Evolutionary conservation across 2,329 filamentous ascomycete species (phyloP), one percentile per base, ranked within the genome.

Genomic region (Periconia sp.): DNA sequence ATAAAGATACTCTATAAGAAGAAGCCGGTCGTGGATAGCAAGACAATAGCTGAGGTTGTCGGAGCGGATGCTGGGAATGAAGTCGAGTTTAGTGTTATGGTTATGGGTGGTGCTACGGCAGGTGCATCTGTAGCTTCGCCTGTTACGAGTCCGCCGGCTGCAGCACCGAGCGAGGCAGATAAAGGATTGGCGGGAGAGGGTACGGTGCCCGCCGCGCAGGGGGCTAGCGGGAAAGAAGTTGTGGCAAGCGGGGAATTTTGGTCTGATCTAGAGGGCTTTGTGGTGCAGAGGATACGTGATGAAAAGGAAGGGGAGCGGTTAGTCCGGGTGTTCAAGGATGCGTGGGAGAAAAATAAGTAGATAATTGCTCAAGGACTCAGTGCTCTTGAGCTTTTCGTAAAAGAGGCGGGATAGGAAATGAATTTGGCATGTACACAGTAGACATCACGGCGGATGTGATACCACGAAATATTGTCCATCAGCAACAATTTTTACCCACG

Each of bases 1-100:
- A 83, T 97, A 66, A 91, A 92, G 74, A 73, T 99, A 8, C 74
- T 99, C 49, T 82, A 87, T 65, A 88, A 88, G 70, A 95, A 94
- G 76, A 95, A 96, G 71, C 92, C 92, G 0, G 82, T 90, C 0
- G 66, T 80, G 0, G 90, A 95, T 61, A 83, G 79, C 54, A 94
- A 92, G 74, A 84, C 87, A 1, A 72, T 96, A 5, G 82, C 82
- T 43, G 92, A 96, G 44, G 65, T 95, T 1, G 56, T 92, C 1
- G 70, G 77, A 0, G 77, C 80, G 3, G 82, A 81, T 31, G 77
- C 73, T 19, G 77, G 57, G 13, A 70, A 57, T 1, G 76, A 73
- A 9, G 76, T 92, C 0, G 91, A 96, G 68, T 85, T 97, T 50
- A 84, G 84, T 1, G 81, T 96, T 41, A 97, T 97, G 91, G 79